A percentile compares a stretch with the other conserved stretches of the same genome.
Conservation (phyloP, 768 basidiomycete genomes). For the Leccinum rimulosum region DNA sequence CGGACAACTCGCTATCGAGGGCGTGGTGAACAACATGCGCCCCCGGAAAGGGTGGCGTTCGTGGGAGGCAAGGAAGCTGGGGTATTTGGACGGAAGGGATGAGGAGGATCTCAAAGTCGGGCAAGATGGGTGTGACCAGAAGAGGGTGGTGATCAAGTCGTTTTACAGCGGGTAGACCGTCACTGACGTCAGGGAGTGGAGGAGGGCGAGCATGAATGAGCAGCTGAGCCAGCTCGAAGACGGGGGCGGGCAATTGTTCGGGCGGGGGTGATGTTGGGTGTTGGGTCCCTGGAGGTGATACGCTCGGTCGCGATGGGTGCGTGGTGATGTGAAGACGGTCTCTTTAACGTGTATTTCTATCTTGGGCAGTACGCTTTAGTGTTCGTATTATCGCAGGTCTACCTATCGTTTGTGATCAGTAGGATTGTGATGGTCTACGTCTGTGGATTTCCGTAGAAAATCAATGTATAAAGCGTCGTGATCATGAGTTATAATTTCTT, state of each 20-base stretch:
- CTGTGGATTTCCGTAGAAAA: constrained; percentile 12
- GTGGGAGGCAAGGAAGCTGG: constrained; percentile 66
- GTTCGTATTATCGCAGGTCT: constrained; percentile 10
- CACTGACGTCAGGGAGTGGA: constrained; percentile 66
- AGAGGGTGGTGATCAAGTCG: constrained; percentile 73
- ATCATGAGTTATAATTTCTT: constrained; percentile 19
- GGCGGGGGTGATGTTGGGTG: constrained; percentile 36
- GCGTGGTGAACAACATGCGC: constrained; percentile 53
- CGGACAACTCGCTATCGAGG: constrained; percentile 56
- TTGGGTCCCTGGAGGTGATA: constrained; percentile 41
- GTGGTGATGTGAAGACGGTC: constrained; percentile 48
- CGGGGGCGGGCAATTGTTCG: constrained; percentile 4
- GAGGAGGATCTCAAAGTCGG: constrained; percentile 62
- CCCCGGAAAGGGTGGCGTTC: constrained; percentile 73
- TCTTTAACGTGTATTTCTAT: constrained; percentile 26
- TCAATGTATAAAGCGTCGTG: constrained; percentile 14
- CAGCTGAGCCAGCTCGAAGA: constrained; percentile 31
- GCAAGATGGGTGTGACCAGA: constrained; percentile 79
- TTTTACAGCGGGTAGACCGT: constrained; percentile 88
- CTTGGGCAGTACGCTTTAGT: constrained; percentile 30
- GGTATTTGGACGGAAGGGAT: constrained; percentile 70
- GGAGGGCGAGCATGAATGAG: constrained; percentile 39
- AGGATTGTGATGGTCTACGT: constrained; percentile 11
- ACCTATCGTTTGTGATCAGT: constrained; percentile 11
- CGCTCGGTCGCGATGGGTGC: constrained; percentile 60